Percentiles rank a stretch among this genome's conserved stretches.
These are phyloP conservation scores for Apiospora marii DNA, from an alignment of 2,329 filamentous ascomycete genomes.

Conservation along the genomic window DNA sequence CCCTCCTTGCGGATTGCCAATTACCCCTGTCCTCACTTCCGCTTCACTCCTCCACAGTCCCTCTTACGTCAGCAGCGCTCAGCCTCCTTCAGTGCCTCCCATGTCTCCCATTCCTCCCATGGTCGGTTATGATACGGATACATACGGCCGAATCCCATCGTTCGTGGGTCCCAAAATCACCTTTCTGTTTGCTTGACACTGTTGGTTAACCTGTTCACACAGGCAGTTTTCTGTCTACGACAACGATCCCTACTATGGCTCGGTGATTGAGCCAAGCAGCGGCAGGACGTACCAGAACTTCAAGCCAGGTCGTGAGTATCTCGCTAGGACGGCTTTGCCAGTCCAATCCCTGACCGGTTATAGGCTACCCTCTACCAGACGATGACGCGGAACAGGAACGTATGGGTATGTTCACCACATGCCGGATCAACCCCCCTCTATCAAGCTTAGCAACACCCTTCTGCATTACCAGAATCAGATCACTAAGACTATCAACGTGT, in stretches of 20 bases:
- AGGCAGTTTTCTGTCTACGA: conserved; percentile 4
- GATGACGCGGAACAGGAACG: conserved; percentile 20
- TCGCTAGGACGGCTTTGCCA: background rate
- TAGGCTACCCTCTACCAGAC: conserved; percentile 14
- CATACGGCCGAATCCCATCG: background rate
- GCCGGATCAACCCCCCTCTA: background rate
- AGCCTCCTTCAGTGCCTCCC: background rate
- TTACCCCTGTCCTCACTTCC: background rate
- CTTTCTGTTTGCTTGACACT: background rate
- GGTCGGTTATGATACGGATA: conserved; percentile 4
- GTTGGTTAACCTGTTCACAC: background rate
- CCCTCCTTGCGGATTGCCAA: background rate
- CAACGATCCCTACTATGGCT: background rate
- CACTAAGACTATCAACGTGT: background rate
- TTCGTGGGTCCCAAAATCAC: background rate
- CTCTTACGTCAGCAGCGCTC: background rate
- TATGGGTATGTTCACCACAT: background rate
- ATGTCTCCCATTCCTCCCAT: background rate
- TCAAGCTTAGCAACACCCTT: no score
- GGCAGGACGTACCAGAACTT: conserved; percentile 19
- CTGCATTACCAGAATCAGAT: no score
- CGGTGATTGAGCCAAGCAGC: background rate
- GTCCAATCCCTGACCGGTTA: background rate
- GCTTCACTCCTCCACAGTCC: background rate
- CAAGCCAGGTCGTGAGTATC: conserved; percentile 8